Conservation (phyloP, 2,329 filamentous ascomycete species). For the Zarea fungicola region DNA sequence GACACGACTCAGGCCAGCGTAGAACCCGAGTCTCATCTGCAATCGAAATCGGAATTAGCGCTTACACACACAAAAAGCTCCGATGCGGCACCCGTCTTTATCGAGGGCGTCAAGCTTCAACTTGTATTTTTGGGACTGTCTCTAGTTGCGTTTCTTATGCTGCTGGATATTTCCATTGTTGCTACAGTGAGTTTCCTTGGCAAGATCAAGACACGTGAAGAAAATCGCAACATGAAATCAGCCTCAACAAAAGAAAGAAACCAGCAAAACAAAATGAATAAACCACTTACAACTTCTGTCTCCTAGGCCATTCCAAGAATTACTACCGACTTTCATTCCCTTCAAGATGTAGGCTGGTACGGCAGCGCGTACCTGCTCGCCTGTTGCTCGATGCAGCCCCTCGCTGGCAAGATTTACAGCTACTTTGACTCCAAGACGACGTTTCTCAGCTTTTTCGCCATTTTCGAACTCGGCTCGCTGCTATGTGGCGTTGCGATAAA, state of each 20-base stretch:
- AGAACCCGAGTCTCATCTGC: no score
- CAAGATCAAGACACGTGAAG: not conserved
- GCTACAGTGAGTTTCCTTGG: constrained; percentile 35
- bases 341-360: constrained; percentile 54
- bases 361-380: constrained; percentile 43
- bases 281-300: not conserved
- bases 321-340: constrained; percentile 44
- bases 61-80: no score
- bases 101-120: constrained; percentile 27
- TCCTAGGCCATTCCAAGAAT: constrained; percentile 41
- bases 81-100: no score
- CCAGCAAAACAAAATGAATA: not conserved
- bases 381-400: constrained; percentile 45
- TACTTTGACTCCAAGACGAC: constrained; percentile 33
- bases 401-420: constrained; percentile 47
- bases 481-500: constrained; percentile 41
- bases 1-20: no score
- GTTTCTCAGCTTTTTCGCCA: constrained; percentile 25
- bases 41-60: no score
- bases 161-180: constrained; percentile 49
- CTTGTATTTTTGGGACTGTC: constrained; percentile 34
- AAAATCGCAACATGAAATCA: not conserved
- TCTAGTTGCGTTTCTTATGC: constrained; percentile 39
- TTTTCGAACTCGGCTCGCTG: constrained; percentile 37
- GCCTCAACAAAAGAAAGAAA: not conserved